A percentile compares a stretch with the other conserved stretches of the same genome.
Evolutionary conservation across 768 basidiomycete species (phyloP).

Genomic region (Cyclocybe cylindracea): DNA sequence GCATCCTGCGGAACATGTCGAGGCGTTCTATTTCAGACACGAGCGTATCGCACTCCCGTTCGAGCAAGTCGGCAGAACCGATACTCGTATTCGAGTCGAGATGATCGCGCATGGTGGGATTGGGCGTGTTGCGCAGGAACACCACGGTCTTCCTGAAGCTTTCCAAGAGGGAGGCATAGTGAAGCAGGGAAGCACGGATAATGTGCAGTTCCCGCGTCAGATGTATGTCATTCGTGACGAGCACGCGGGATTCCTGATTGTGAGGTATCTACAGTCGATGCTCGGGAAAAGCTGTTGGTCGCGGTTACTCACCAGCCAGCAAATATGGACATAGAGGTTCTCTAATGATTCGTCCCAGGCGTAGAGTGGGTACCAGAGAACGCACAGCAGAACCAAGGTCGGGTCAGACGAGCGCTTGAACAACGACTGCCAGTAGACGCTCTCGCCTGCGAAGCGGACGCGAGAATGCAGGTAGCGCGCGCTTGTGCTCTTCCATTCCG

Average conservation of each 20-base stretch:
- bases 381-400: slow-evolving; percentile 51
- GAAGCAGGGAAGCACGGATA: slow-evolving; percentile 54
- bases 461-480: slow-evolving; percentile 41
- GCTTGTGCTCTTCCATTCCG: slow-evolving; percentile 32
- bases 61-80: slow-evolving; percentile 30
- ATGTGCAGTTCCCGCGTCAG: slow-evolving; percentile 54
- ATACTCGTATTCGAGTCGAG: neutral
- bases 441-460: slow-evolving; percentile 39
- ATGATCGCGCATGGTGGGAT: slow-evolving; percentile 49
- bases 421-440: slow-evolving; percentile 46
- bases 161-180: slow-evolving; percentile 51
- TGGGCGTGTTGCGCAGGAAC: slow-evolving; percentile 45
- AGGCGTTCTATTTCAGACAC: slow-evolving; percentile 51
- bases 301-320: slow-evolving; percentile 38
- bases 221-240: slow-evolving; percentile 23
- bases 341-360: slow-evolving; percentile 63
- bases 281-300: neutral
- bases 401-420: slow-evolving; percentile 45
- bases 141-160: slow-evolving; percentile 50
- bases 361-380: slow-evolving; percentile 59
- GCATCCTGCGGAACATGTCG: slow-evolving; percentile 41
- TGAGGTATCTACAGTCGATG: neutral
- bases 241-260: slow-evolving; percentile 17
- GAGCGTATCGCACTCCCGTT: slow-evolving; percentile 47
- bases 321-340: slow-evolving; percentile 49